A percentile compares a stretch with the other conserved stretches of the same genome.
Evolutionary conservation across 352 stramenopile genomes (phyloP).

Genomic region (Pythium plurisporium): DNA sequence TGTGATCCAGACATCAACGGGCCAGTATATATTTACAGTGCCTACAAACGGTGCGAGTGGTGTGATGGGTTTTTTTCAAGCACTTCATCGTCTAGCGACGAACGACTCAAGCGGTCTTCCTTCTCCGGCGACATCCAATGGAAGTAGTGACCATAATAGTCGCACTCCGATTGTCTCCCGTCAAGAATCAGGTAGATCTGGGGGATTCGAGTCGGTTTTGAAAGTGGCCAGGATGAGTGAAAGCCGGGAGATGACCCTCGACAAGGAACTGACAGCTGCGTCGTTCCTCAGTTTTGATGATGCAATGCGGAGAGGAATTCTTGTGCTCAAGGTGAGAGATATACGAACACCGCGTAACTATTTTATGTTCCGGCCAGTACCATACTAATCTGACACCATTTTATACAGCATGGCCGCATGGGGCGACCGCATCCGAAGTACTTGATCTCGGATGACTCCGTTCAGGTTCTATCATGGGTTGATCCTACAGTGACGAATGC

Average conservation of each 20-base stretch:
- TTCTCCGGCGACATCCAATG: background rate
- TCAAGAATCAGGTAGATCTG: slow-evolving; percentile 1
- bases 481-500: slow-evolving; percentile 20
- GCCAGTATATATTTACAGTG: slow-evolving; percentile 6
- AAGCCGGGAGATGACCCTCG: background rate
- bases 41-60: background rate
- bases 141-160: background rate
- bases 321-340: slow-evolving; percentile 15
- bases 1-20: slow-evolving; percentile 9
- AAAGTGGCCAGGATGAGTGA: slow-evolving; percentile 1
- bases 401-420: slow-evolving; percentile 22
- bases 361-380: too few species aligned
- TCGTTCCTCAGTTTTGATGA: slow-evolving; percentile 14
- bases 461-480: slow-evolving; percentile 10
- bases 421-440: slow-evolving; percentile 22
- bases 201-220: background rate
- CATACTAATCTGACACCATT: too few species aligned
- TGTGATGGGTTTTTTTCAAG: slow-evolving; percentile 20
- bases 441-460: slow-evolving; percentile 12
- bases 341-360: too few species aligned
- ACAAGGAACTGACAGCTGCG: background rate
- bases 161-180: background rate
- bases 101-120: background rate
- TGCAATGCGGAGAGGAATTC: slow-evolving; percentile 7
- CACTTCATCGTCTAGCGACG: slow-evolving; percentile 9